These are phyloP conservation scores for Breynia disticha DNA, from an alignment of 441 rosid species.

Conservation along the genomic window DNA sequence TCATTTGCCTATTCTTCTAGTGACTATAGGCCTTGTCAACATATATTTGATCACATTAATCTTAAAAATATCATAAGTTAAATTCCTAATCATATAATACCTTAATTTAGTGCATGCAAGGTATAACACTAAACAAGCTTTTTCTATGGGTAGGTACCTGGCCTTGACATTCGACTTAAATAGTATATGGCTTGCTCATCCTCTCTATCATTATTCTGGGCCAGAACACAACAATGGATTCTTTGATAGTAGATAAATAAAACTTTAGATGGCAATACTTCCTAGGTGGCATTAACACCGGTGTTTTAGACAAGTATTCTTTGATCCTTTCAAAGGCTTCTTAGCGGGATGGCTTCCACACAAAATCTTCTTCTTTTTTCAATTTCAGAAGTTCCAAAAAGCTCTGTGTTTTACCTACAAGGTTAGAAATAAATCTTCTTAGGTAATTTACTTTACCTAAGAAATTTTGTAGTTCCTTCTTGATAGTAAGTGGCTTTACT, in stretches of 20 bases:
- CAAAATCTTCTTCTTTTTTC: neutral
- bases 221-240: neutral
- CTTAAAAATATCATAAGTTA: neutral
- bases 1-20: neutral
- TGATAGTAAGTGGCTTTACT: neutral
- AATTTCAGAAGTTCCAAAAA: neutral
- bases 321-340: neutral
- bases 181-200: slow-evolving; percentile 1
- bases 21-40: neutral
- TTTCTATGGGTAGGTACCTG: neutral
- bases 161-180: neutral
- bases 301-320: neutral
- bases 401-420: neutral
- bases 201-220: neutral
- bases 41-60: neutral
- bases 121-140: neutral
- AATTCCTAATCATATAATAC: neutral
- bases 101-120: neutral
- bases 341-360: neutral
- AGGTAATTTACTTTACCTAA: neutral
- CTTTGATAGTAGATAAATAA: neutral
- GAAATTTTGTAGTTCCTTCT: slow-evolving; percentile 6
- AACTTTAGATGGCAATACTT: neutral
- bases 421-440: neutral
- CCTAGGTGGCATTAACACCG: neutral